Evolutionary conservation across 1,284 basidiomycete genomes (phyloP), one percentile per base, ranked within the genome.

Genomic region (Sporisorium sorghi): DNA sequence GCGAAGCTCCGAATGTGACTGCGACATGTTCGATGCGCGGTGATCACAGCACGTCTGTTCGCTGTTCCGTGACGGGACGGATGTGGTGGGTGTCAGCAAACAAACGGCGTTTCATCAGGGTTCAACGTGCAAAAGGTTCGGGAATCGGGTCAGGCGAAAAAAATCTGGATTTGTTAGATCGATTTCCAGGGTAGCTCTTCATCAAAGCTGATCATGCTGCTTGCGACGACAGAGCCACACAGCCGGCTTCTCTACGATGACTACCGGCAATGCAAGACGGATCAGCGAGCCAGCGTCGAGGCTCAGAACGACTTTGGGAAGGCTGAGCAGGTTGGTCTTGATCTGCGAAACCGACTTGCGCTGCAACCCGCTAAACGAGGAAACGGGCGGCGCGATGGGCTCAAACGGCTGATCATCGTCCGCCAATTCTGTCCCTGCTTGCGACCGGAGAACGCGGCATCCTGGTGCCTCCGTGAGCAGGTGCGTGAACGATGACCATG

Each of bases 1-100:
- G 47, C 75, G 68, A 39, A 66, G 66, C 58, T 79, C 77, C 8
- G 65, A 58, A 7, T 71, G 73, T 28, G 76, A 78, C 15, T 75
- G 63, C n/a, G 73, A 76, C 76, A 78, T 78, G 40, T 9, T n/a
- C 4, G 2, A 15, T 37, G 37, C 15, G 3, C 7, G 32, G 11
- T 32, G 35, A 39, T 19, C 24, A 6, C 30, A n/a, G n/a, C n/a
- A n/a, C 21, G 44, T 19, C 12, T 12, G 5, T 32, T 33, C 7
- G 48, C 11, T 32, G 9, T 50, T 50, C 12, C 0, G 46, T 32
- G 28, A 10, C 17, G 11, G 9, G 33, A 26, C 26, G 48, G 21
- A 17, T 11, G 21, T 24, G 15, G 15, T 35, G 28, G n/a, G n/a
- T 30, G 28, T 30, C 23, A 30, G n/a, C 19, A 9, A 42, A 9